Evolutionary conservation across 1,284 basidiomycete genomes (phyloP).

Genomic region (Heterobasidion annosum): DNA sequence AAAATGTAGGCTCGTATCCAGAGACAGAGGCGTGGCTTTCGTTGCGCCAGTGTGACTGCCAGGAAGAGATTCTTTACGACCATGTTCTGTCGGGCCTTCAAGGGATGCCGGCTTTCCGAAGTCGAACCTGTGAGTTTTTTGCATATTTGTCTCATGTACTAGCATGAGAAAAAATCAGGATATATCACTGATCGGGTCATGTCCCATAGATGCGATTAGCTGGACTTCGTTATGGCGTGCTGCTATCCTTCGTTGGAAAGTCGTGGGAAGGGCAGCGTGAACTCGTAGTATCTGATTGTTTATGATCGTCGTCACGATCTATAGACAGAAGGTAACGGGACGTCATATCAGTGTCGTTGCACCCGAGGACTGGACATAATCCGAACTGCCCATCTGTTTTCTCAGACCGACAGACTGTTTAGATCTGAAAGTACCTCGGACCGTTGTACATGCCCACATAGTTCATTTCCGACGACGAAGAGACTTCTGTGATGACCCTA

Average conservation of each 20-base stretch:
- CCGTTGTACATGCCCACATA: background rate
- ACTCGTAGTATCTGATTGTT: background rate
- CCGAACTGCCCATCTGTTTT: background rate
- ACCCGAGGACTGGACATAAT: background rate
- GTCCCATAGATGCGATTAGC: background rate
- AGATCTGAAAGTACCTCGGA: background rate
- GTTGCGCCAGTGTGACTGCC: background rate
- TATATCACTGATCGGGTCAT: background rate
- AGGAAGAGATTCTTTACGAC: background rate
- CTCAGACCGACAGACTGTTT: background rate
- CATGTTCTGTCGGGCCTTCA: background rate
- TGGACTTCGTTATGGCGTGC: background rate
- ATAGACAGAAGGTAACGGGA: background rate
- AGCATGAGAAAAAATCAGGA: background rate
- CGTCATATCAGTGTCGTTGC: background rate
- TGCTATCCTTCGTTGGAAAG: background rate
- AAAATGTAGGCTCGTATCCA: background rate
- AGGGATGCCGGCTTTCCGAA: background rate
- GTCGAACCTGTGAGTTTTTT: background rate
- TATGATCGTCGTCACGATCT: background rate
- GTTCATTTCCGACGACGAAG: slow-evolving; percentile 1
- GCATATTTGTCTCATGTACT: background rate
- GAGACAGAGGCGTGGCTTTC: background rate
- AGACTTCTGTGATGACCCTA: slow-evolving; percentile 6
- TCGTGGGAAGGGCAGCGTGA: background rate